These are phyloP conservation scores for Colletotrichum godetiae DNA, from an alignment of 2,329 filamentous ascomycete species.

Conservation along the genomic window DNA sequence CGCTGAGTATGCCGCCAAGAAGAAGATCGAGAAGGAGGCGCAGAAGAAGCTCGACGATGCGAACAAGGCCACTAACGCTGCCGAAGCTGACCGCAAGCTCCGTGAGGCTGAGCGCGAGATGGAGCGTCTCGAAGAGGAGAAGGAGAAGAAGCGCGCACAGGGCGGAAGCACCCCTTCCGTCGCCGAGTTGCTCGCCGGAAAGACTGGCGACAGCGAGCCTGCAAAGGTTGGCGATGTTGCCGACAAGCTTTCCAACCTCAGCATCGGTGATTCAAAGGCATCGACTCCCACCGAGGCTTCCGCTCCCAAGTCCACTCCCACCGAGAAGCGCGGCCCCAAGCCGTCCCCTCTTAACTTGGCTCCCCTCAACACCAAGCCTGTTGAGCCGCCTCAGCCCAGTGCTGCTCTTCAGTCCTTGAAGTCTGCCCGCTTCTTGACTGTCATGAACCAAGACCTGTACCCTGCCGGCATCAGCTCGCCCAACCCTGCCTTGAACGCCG, in stretches of 20 bases:
- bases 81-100: conserved; percentile 73
- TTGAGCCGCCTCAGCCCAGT: conserved; percentile 93
- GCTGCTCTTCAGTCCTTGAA: conserved; percentile 94
- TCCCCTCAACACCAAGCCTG: conserved; percentile 81
- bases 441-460: conserved; percentile 83
- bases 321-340: conserved; percentile 74
- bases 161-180: conserved; percentile 60
- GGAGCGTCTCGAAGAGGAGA: conserved; percentile 79
- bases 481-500: conserved; percentile 89
- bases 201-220: conserved; percentile 47
- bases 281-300: conserved; percentile 56
- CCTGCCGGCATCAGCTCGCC: conserved; percentile 87
- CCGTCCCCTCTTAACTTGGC: conserved; percentile 90
- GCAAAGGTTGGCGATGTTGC: conserved; percentile 53
- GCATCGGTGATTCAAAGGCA: conserved; percentile 55
- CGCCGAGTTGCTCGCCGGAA: conserved; percentile 61
- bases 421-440: conserved; percentile 87
- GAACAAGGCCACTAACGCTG: conserved; percentile 62
- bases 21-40: conserved; percentile 54
- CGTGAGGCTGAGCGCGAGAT: conserved; percentile 79
- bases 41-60: conserved; percentile 60
- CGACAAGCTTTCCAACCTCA: conserved; percentile 64
- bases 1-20: conserved; percentile 55
- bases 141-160: conserved; percentile 66
- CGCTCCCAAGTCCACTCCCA: conserved; percentile 63